Percentiles rank a stretch among this genome's conserved stretches.
Conservation (phyloP, 768 basidiomycete species). For the Mycena galopus region DNA sequence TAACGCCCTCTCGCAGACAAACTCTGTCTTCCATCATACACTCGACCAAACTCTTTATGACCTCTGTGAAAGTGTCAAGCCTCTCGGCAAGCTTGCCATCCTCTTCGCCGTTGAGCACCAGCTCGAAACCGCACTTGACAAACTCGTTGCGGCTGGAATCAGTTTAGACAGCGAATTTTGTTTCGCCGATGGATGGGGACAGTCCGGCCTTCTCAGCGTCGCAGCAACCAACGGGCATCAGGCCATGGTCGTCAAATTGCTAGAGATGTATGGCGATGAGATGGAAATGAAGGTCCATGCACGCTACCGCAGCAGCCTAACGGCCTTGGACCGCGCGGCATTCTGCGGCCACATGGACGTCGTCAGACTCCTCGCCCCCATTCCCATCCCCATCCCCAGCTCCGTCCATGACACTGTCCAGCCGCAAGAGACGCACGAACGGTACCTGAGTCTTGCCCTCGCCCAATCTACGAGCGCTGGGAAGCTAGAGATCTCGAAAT, state of each 20-base stretch:
- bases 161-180: not conserved
- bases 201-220: not conserved
- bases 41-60: not conserved
- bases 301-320: not conserved
- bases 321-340: not conserved
- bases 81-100: not conserved
- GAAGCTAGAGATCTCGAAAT: not conserved
- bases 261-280: not conserved
- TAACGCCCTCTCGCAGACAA: not conserved
- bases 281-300: not conserved
- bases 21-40: not conserved
- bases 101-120: constrained; percentile 12
- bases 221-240: not conserved
- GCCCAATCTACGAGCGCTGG: not conserved
- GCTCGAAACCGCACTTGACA: not conserved
- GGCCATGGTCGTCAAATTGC: not conserved
- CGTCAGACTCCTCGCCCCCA: not conserved
- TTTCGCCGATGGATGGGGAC: not conserved
- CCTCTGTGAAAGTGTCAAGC: not conserved
- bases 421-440: not conserved
- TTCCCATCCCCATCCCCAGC: not conserved
- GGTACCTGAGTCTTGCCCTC: not conserved
- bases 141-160: constrained; percentile 2
- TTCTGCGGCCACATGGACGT: not conserved
- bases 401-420: not conserved